Evolutionary conservation across 306 rosid genomes (phyloP), one percentile per base, ranked within the genome.

Genomic region (Luffa aegyptiaca): DNA sequence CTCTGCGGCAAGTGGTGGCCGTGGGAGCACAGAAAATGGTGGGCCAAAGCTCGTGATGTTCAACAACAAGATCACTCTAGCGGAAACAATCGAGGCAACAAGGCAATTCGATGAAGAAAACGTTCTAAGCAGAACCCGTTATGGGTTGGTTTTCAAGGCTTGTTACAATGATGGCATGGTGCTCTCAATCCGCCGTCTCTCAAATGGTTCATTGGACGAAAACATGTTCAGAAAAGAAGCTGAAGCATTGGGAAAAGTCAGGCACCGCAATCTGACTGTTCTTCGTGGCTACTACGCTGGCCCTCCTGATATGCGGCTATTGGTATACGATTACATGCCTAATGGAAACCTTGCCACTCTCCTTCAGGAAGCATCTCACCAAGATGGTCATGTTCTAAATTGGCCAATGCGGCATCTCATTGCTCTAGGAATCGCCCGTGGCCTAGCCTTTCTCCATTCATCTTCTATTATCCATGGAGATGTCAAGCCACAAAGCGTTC

Each of bases 321-420:
- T 89, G 5, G 96, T 87, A 70, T 88, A 88, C 26, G 98, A 94
- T 75, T 94, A 94, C 94, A 94, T 94, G 98, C 98, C 98, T 17
- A 94, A 94, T 39, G 98, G 98, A 51, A 94, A 94, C 87, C 97
- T 94, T 0, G 98, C 94, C 21, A 94, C 96, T n/a, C 93, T 94
- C 71, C 96, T 94, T 66, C 98, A 94, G 87, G 98, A 94, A 89
- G 98, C 98, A 59, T 90, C 98, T 55, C 97, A 94, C 84, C 98
- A 94, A 86, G 98, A 94, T 51, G 98, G 98, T 5, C 98, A 94
- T 81, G 98, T 94, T 65, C 87, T 94, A 14, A 94, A 94, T 78
- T 94, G 98, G 98, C 98, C 98, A 82, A 94, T 94, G 98, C 90
- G 98, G 37, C 98, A 94, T 81, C 96, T 94, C 86, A 94, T 94